These are phyloP conservation scores for Lojkania enalia DNA, from an alignment of 2,329 filamentous ascomycete species.

Conservation along the genomic window DNA sequence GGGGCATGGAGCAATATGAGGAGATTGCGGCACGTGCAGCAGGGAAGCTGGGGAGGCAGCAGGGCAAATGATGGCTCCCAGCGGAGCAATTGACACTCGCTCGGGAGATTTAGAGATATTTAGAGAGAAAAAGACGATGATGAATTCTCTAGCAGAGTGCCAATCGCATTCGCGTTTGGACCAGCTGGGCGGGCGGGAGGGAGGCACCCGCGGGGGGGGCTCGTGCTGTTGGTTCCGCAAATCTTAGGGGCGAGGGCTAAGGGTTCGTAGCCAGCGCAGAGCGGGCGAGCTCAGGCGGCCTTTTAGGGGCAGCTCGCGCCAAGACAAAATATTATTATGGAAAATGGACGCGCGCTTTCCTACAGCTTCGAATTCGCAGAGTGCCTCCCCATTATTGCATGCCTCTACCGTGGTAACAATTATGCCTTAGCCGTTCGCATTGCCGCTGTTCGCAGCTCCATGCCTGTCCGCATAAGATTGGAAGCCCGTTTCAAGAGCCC, in stretches of 20 bases:
- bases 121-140: too few relatives aligned
- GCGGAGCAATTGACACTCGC: too few relatives aligned
- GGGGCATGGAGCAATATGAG: slow-evolving; percentile 46
- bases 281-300: slow-evolving; percentile 1
- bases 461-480: not conserved
- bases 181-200: slow-evolving; percentile 3
- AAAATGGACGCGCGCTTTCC: slow-evolving; percentile 27
- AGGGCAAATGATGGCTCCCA: slow-evolving; percentile 1
- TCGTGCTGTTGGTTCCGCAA: not conserved
- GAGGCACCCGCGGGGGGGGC: not conserved
- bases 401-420: slow-evolving; percentile 21
- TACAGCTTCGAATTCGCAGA: slow-evolving; percentile 7
- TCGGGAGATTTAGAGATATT: too few relatives aligned
- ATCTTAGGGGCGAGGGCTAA: slow-evolving; percentile 6
- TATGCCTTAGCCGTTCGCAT: slow-evolving; percentile 31
- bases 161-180: slow-evolving; percentile 7
- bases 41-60: slow-evolving; percentile 25
- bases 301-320: slow-evolving; percentile 13
- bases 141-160: too few relatives aligned
- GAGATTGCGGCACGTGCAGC: slow-evolving; percentile 39
- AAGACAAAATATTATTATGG: slow-evolving; percentile 22
- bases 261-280: too few relatives aligned
- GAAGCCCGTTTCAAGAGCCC: not conserved
- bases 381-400: slow-evolving; percentile 16
- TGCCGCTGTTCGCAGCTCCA: not conserved